phyloP scores from a whole-genome alignment of 169 alveolate species.

The Plasmodium ovale region DNA sequence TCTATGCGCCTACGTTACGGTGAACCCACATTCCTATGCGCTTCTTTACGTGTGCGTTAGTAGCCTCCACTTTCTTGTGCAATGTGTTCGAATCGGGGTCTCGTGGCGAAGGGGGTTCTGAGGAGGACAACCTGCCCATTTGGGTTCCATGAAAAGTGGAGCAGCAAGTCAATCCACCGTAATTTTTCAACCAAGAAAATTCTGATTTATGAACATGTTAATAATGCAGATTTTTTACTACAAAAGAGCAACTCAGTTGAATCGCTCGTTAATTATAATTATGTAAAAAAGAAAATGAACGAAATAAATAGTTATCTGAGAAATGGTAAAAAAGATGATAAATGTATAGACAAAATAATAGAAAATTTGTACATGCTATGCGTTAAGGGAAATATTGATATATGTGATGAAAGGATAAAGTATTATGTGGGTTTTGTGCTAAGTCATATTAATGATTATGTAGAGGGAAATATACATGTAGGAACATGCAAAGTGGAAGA shows the following conservation, averaged over 20 bases:
- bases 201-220: constrained; percentile 24
- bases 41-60: not conserved
- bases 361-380: constrained; percentile 41
- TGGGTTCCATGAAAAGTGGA: not conserved
- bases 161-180: not conserved
- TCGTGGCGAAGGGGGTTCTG: not conserved
- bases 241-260: constrained; percentile 20
- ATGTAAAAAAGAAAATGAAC: constrained; percentile 38
- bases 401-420: constrained; percentile 40
- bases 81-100: not conserved
- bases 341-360: constrained; percentile 25
- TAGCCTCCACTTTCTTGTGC: not conserved
- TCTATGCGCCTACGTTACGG: not conserved
- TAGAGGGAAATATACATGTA: not conserved
- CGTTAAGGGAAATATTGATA: constrained; percentile 58
- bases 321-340: not conserved
- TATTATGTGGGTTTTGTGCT: constrained; percentile 25
- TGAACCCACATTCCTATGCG: not conserved
- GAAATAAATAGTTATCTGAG: constrained; percentile 25
- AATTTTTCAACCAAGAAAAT: constrained; percentile 28
- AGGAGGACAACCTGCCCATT: not conserved
- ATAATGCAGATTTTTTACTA: constrained; percentile 21
- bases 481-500: not conserved
- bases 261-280: constrained; percentile 43
- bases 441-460: constrained; percentile 19